Evolutionary conservation across 345 rosid species (phyloP), one percentile per base, ranked within the genome.

Genomic region (Salix purpurea): DNA sequence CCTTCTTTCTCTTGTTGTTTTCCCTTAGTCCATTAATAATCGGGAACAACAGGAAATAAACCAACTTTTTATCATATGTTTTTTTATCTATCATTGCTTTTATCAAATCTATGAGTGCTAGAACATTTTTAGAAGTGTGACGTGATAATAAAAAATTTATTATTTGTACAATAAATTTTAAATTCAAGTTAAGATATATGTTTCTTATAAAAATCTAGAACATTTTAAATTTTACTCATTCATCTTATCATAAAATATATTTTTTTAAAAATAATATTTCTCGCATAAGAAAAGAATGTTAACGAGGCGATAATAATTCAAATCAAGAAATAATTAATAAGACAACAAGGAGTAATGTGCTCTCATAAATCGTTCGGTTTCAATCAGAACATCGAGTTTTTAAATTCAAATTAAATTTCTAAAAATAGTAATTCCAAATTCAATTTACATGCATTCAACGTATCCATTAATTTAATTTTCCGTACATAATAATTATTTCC

Each of bases 181-280:
- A 4, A 0, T 30, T 34, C 36, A 1, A 34, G 36, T 34, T 0
- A 34, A 34, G 0, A 34, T 0, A 34, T 34, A 34, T 4, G 0
- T 4, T 34, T 34, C 0, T 34, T 34, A 4, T 34, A 34, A 34
- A 0, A 34, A 0, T 4, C 0, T 4, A 34, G 0, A 4, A 4
- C 0, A 32, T 0, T 0, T 0, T 32, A 32, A 32, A 32, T 32
- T 32, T 32, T 32, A 32, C 0, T 32, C 4, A 32, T 32, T 32
- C 34, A 32, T 32, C 5, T 32, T 0, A 32, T 0, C 4, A 4
- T 0, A 32, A 4, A 34, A 34, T 4, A 34, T 0, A 34, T 34
- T 32, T 32, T 32, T 30, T 32, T 32, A 0, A 3, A 34, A 34
- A 36, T 36, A 36, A 1, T 0, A 36, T 36, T 36, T 36, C 0